These are phyloP conservation scores for Scolecobasidium constrictum DNA, from an alignment of 2,329 filamentous ascomycete species.

Conservation along the genomic window DNA sequence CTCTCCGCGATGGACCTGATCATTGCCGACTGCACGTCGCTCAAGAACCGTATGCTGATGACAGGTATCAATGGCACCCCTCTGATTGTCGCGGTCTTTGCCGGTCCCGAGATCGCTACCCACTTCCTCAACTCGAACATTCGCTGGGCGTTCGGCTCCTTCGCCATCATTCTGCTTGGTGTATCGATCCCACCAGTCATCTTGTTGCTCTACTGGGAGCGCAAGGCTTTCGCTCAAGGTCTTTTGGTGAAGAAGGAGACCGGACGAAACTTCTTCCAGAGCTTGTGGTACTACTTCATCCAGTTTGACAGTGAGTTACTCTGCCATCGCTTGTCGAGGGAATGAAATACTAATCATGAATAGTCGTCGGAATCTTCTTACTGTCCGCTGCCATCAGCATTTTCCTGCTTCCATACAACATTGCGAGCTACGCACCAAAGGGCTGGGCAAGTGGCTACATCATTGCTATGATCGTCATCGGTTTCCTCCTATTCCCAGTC, in stretches of 20 bases:
- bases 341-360: too few relatives aligned
- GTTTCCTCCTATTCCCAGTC: conserved; percentile 22
- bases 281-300: conserved; percentile 42
- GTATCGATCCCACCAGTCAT: conserved; percentile 49
- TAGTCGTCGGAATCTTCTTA: conserved; percentile 50
- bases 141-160: conserved; percentile 59
- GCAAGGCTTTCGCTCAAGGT: conserved; percentile 48
- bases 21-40: conserved; percentile 54
- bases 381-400: conserved; percentile 49
- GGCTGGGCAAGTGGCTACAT: conserved; percentile 27
- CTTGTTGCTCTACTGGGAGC: neutral
- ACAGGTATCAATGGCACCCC: conserved; percentile 53
- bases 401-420: conserved; percentile 58
- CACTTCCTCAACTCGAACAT: conserved; percentile 46
- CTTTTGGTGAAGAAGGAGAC: conserved; percentile 32
- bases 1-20: too few relatives aligned
- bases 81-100: conserved; percentile 55
- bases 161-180: conserved; percentile 52
- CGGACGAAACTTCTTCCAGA: conserved; percentile 37
- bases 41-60: conserved; percentile 54
- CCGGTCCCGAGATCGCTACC: conserved; percentile 46
- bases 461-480: conserved; percentile 30
- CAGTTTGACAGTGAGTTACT: conserved; percentile 60
- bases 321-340: too few relatives aligned
- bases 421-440: conserved; percentile 22